Evolutionary conservation across 2,329 filamentous ascomycete species (phyloP).

Genomic region (Hypocrella siamensis): DNA sequence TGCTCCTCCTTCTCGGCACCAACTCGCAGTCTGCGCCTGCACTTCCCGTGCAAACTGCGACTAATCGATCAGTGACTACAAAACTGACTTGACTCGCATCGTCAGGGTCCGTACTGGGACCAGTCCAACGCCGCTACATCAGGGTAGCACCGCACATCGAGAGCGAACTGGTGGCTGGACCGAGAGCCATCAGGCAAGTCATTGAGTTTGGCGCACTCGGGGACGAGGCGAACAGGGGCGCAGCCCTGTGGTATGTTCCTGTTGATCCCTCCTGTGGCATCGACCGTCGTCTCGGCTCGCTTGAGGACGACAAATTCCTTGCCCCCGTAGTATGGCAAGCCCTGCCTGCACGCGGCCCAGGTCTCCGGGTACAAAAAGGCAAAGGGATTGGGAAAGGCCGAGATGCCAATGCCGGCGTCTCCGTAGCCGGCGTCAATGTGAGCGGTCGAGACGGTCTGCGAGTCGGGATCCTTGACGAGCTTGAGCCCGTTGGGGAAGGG

Average conservation of each 20-base stretch:
- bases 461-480: conserved; percentile 10
- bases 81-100: too few species aligned
- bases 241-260: conserved; percentile 20
- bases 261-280: conserved; percentile 7
- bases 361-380: conserved; percentile 15
- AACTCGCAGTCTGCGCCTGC: too few species aligned
- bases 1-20: too few species aligned
- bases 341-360: conserved; percentile 25
- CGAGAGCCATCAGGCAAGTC: conserved; percentile 16
- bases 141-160: conserved; percentile 20
- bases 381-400: conserved; percentile 14
- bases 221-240: conserved; percentile 21
- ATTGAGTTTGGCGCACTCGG: conserved; percentile 22
- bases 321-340: conserved; percentile 21
- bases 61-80: too few species aligned
- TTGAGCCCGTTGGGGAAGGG: conserved; percentile 19
- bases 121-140: conserved; percentile 22
- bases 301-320: conserved; percentile 19
- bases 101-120: conserved; percentile 13
- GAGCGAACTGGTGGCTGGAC: conserved; percentile 20
- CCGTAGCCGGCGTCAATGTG: conserved; percentile 15
- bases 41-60: too few species aligned
- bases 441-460: conserved; percentile 13
- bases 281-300: conserved; percentile 12
- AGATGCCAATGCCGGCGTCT: conserved; percentile 15